Evolutionary conservation across 164 flowering plant genomes (phyloP).

Genomic region (Warburgia ugandensis): DNA sequence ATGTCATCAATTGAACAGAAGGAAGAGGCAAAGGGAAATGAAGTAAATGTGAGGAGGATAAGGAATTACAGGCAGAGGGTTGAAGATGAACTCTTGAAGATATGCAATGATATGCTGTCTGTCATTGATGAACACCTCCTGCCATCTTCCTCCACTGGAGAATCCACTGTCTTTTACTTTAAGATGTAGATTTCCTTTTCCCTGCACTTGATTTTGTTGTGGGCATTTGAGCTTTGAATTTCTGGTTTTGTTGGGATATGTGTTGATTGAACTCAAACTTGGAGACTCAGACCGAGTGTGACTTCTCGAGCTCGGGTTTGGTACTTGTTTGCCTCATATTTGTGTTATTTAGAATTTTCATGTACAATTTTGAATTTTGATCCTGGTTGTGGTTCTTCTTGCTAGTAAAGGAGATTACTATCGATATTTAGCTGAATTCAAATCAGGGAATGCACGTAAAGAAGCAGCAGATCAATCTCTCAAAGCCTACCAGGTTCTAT

Average conservation of each 20-base stretch:
- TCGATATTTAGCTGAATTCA: conserved; percentile 59
- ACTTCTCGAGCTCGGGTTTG: background rate
- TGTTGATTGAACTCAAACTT: background rate
- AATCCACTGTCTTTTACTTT: conserved; percentile 76
- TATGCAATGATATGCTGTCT: conserved; percentile 61
- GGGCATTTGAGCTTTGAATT: background rate
- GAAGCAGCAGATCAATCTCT: conserved; percentile 49
- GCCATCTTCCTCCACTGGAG: conserved; percentile 61
- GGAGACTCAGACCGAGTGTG: background rate
- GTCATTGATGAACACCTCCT: conserved; percentile 74
- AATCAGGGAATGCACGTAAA: conserved; percentile 32
- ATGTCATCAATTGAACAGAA: conserved; percentile 92
- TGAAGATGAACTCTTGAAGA: conserved; percentile 76
- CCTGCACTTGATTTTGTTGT: background rate
- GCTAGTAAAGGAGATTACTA: conserved; percentile 61
- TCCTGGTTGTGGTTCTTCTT: conserved; percentile 1
- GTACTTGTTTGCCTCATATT: background rate
- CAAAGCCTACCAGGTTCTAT: conserved; percentile 50
- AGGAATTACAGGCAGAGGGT: conserved; percentile 72
- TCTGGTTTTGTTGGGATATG: background rate
- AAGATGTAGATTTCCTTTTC: conserved; percentile 42
- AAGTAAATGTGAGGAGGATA: conserved; percentile 55
- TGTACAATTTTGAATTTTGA: background rate
- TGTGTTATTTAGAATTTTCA: background rate
- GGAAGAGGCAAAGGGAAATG: conserved; percentile 84